Evolutionary conservation across 257 asterid genomes (phyloP).

Genomic region (Solanum pinnatisectum): DNA sequence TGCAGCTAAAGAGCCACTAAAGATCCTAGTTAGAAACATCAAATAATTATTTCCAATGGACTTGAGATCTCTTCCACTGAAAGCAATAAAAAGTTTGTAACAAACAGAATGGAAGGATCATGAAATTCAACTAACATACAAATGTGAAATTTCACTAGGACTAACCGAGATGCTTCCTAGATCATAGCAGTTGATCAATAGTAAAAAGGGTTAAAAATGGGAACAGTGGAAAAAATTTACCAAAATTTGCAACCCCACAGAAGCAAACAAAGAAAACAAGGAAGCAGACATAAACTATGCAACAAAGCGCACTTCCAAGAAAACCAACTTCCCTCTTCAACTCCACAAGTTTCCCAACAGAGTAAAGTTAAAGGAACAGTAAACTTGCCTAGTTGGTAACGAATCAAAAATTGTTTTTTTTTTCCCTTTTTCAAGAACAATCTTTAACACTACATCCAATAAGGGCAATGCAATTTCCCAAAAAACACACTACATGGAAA

Average conservation of each 20-base stretch:
- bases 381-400: conserved; percentile 31
- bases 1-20: neutral
- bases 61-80: neutral
- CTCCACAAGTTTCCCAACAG: conserved; percentile 14
- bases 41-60: neutral
- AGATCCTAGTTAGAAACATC: neutral
- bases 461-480: neutral
- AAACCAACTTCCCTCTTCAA: conserved; percentile 2
- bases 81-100: neutral
- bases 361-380: conserved; percentile 24
- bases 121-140: neutral
- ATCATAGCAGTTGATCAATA: neutral
- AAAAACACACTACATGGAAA: neutral
- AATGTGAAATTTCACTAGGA: neutral
- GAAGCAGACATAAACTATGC: conserved; percentile 24
- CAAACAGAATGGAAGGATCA: neutral
- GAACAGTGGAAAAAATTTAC: conserved; percentile 14
- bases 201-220: neutral
- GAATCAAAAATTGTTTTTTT: conserved; percentile 16
- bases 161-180: neutral
- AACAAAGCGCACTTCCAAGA: conserved; percentile 20
- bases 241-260: conserved; percentile 12
- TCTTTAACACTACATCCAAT: neutral
- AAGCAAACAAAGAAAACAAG: neutral
- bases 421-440: conserved; percentile 14